phyloP scores from a whole-genome alignment of 345 rosid genomes.

The Moricandia moricandioides region DNA sequence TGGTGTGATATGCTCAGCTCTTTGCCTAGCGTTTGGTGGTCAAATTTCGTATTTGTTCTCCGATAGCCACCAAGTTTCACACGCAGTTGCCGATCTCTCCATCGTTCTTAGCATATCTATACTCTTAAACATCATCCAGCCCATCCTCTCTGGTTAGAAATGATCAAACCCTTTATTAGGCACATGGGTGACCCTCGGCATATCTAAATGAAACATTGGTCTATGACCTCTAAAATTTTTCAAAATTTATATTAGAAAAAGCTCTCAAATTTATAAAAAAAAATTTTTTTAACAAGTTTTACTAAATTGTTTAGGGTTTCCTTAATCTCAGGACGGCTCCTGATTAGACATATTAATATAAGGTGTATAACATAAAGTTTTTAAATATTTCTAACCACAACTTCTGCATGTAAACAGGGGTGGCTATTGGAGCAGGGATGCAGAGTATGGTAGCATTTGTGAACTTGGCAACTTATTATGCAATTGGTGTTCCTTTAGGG shows the following conservation, averaged over 20 bases:
- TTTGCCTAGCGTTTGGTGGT: conserved; percentile 45
- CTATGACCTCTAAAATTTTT: too few species aligned
- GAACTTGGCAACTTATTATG: conserved; percentile 51
- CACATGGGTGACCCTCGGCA: neutral
- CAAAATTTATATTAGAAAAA: too few species aligned
- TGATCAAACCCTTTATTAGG: neutral
- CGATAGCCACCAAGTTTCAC: conserved; percentile 38
- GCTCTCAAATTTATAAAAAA: too few species aligned
- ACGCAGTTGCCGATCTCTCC: conserved; percentile 50
- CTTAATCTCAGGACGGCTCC: too few species aligned
- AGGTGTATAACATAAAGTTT: neutral
- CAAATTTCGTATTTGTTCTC: conserved; percentile 48
- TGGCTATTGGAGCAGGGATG: conserved; percentile 51
- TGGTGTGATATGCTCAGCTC: conserved; percentile 42
- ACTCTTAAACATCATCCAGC: conserved; percentile 60
- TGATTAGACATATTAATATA: neutral
- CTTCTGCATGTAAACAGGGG: conserved; percentile 37
- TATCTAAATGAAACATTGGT: too few species aligned
- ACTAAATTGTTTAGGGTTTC: too few species aligned
- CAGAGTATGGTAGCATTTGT: conserved; percentile 45
- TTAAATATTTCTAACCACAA: neutral
- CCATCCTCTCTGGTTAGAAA: conserved; percentile 52
- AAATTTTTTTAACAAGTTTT: too few species aligned
- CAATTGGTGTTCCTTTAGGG: conserved; percentile 49
- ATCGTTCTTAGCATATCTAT: conserved; percentile 57